phyloP scores from a whole-genome alignment of 306 rosid genomes.

The Potentilla sterilis region DNA sequence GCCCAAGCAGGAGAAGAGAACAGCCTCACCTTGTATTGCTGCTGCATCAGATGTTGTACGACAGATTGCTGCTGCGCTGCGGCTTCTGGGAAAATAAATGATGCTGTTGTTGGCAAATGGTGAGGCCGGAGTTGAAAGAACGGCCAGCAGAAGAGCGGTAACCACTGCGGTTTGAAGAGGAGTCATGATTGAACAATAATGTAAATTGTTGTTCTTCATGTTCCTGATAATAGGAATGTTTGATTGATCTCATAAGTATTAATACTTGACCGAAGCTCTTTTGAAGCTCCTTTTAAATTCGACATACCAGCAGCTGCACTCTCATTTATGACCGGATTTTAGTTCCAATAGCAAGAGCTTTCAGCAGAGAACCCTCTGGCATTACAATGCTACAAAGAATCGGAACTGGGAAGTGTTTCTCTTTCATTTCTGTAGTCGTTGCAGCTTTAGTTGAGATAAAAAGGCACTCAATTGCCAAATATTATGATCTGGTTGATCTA shows the following conservation, averaged over 20 bases:
- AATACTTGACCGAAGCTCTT: no score
- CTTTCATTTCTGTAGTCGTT: constrained; percentile 31
- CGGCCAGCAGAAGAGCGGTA: no score
- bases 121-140: no score
- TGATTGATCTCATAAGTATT: no score
- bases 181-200: no score
- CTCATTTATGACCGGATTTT: constrained; percentile 58
- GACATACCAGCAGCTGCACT: constrained; percentile 50
- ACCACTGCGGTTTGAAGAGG: no score
- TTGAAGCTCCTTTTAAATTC: background rate
- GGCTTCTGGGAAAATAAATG: no score
- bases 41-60: no score
- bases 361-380: constrained; percentile 56
- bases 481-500: constrained; percentile 48
- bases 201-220: background rate
- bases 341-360: constrained; percentile 42
- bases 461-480: constrained; percentile 54
- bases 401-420: constrained; percentile 58
- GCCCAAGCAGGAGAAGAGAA: no score
- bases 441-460: constrained; percentile 61
- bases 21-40: no score
- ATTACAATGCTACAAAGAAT: constrained; percentile 71
- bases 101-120: no score
- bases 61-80: no score
- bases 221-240: background rate